Evolutionary conservation across 768 basidiomycete species (phyloP).

Genomic region (Chalciporus sphaerocephalus): DNA sequence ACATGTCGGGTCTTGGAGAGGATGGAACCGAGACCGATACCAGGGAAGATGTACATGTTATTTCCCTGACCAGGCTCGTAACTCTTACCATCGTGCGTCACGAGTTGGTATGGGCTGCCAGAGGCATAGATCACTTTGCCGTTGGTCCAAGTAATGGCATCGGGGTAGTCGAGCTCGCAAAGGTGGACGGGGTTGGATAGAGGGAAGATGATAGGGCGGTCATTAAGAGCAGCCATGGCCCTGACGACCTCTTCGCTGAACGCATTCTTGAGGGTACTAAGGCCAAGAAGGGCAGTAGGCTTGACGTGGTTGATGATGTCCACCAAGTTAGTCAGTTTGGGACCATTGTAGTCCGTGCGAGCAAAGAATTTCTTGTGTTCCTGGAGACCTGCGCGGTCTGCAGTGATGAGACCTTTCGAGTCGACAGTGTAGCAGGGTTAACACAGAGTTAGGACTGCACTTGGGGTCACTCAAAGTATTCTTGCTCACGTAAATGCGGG

Average conservation of each 20-base stretch:
- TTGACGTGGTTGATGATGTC: constrained; percentile 70
- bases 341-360: constrained; percentile 63
- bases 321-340: constrained; percentile 53
- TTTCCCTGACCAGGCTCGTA: constrained; percentile 74
- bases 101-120: constrained; percentile 62
- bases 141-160: constrained; percentile 60
- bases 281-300: constrained; percentile 73
- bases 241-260: constrained; percentile 62
- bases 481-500: constrained; percentile 57
- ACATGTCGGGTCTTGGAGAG: constrained; percentile 54
- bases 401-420: constrained; percentile 72
- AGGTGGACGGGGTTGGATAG: constrained; percentile 69
- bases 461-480: not conserved
- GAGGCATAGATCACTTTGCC: constrained; percentile 69
- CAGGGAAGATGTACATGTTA: constrained; percentile 71
- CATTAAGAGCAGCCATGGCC: constrained; percentile 60
- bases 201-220: constrained; percentile 76
- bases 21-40: constrained; percentile 60
- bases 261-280: constrained; percentile 58
- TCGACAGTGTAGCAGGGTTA: constrained; percentile 54
- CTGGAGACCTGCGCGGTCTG: constrained; percentile 61
- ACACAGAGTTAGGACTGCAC: constrained; percentile 11
- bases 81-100: constrained; percentile 43
- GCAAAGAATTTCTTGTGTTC: constrained; percentile 78
- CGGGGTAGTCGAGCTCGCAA: constrained; percentile 55